Evolutionary conservation across 2,329 filamentous ascomycete species (phyloP), one percentile per base, ranked within the genome.

Genomic region (Xenosphaeropsis pyriputrescens): DNA sequence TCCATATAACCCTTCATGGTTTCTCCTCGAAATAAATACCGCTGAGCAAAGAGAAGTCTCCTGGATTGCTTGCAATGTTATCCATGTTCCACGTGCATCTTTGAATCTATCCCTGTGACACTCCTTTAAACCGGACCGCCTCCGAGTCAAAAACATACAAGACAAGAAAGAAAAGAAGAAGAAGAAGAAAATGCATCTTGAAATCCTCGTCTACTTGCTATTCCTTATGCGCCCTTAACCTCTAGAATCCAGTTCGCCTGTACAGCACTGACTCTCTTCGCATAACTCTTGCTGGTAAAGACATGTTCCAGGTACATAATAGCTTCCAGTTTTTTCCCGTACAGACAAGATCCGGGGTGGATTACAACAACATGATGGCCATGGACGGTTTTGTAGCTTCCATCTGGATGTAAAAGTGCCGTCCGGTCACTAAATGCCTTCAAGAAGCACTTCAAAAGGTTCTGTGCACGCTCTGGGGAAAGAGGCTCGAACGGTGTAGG

Each of bases 231-330:
- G 22, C 22, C 22, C 12, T 26, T 40, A 3, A 45, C 48, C 39
- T 53, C 48, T 18, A 47, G 30, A 22, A 79, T 70, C 75, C 75
- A 79, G 18, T 64, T 58, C 0, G 67, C 69, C 42, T 75, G 68
- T 13, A 79, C 65, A 1, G 65, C 66, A 54, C 71, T 77, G 42
- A 79, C 74, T 53, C 74, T 78, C 52, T 77, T 78, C 0, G 70
- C 75, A 42, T 79, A 79, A 47, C 72, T 79, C 57, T 75, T 77
- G 38, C 67, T 67, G 1, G 75, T 80, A 47, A 70, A 79, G 0
- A 79, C 72, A 45, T 79, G 70, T 45, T 80, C 75, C 8, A 79
- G 52, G 43, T 78, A 80, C 73, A 80, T 75, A 50, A 80, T 76
- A 4, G 73, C 74, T 54, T 78, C 74, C 49, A 65, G 67, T 55